Base-by-base conservation (phyloP, 1,139 yeast genomes). In the Debaryomyces sp. region DNA sequence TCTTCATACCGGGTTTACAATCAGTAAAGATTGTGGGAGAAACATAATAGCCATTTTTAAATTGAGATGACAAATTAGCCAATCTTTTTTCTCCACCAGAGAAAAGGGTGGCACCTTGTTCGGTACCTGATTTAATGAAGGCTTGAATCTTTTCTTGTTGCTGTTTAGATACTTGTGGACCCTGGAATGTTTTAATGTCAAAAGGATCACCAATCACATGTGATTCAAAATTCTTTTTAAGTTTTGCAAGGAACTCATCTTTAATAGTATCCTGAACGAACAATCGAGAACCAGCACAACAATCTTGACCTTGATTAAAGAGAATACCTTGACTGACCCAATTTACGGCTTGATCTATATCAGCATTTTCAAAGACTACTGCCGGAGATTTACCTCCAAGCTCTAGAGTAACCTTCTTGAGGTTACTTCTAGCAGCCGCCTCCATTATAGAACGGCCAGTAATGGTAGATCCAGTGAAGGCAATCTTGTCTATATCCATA, bases 211-310 rank as follows among this genome's bases (percentile, higher is more conserved):
- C 91, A 54, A 84, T 57, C 46, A 58, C 58, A 51, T 59, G 56
- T 35, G 51, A 47, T 24, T 54, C 50, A 8, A 65, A 62, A 47
- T 59, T 60, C 18, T 54, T 57, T 24, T 61, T 63, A 41, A 70
- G 59, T 46, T 55, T 77, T 45, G 67, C 73, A 39, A 85, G 63
- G 55, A 85, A 73, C 59, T 78, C 70, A 58, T 85, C 89, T 68
- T 86, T 83, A 59, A 84, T 70, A 41, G n/a, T n/a, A n/a, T n/a
- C n/a, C n/a, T n/a, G n/a, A n/a, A n/a, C n/a, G n/a, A n/a, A n/a
- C n/a, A n/a, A n/a, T n/a, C n/a, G n/a, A n/a, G 91, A 84, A 52
- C 89, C 89, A 18, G 90, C 90, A 61, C 84, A 81, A 71, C 92
- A 85, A 45, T 83, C 88, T 67, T 85, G 89, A 64, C 92, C 92